Evolutionary conservation across 371 early-diverging fungal genomes (phyloP), one percentile per base, ranked within the genome.

Genomic region (Nosema granulosis): DNA sequence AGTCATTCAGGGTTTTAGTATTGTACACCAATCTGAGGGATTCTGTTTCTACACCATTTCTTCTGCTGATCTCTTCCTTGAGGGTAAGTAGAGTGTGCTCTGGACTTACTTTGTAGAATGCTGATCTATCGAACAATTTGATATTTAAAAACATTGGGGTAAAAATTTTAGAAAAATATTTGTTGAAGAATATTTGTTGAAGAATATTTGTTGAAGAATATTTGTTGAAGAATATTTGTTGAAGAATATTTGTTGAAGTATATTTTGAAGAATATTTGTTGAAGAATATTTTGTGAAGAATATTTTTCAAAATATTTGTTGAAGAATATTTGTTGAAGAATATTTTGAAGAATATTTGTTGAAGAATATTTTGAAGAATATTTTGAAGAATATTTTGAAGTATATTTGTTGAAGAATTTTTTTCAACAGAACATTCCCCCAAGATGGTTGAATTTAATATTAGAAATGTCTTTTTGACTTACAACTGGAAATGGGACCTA

Each of bases 401-500:
- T n/a, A n/a, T n/a, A n/a, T n/a, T n/a, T 43, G 9, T 43, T 43
- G 16, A 43, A 43, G 16, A 43, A 43, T 43, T 43, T 43, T 54
- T 38, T 22, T 4, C 22, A 37, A 49, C 9, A 49, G 9, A 58
- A 22, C 18, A 37, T 12, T 4, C 51, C 22, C 13, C 12, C 20
- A n/a, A 32, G 32, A 34, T 18, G 12, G 12, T 13, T 35, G 11
- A 32, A 74, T 43, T 43, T 43, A 43, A 43, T 9, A 43, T 43
- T 43, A 43, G 16, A 16, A 43, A 43, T 43, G 43, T 43, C 16
- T 43, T 71, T 56, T 72, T 73, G 1, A 74, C 76, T 31, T 84
- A 79, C 58, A 52, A 56, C 0, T 86, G 86, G 86, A 81, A 71
- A 71, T 86, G 84, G 84, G 73, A 80, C 29, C 50, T 81, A 52